phyloP scores from a whole-genome alignment of 202 grass and related monocot genomes.

The Tripidium arundinaceum region DNA sequence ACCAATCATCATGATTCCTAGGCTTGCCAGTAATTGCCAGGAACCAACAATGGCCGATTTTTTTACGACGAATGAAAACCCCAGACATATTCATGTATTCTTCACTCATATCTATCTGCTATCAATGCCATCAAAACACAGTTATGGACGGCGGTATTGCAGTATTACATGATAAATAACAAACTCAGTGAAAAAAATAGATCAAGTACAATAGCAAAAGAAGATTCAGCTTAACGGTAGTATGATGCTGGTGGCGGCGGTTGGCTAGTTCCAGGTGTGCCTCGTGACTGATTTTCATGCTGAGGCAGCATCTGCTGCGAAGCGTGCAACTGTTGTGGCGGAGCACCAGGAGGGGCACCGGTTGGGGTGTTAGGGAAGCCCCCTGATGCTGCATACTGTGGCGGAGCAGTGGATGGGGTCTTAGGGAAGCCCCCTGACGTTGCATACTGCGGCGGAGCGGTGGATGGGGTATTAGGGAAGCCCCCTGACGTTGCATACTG shows the following conservation, averaged over 20 bases:
- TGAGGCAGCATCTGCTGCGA: constrained; percentile 53
- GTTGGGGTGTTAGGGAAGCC: constrained; percentile 9
- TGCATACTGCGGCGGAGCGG: constrained; percentile 6
- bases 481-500: too few relatives aligned
- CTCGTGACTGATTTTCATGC: constrained; percentile 42
- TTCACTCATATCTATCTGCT: neutral
- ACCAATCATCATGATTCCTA: neutral
- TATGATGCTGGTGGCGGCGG: constrained; percentile 40
- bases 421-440: constrained; percentile 33
- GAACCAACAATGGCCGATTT: neutral
- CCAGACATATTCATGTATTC: neutral
- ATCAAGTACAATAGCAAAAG: neutral
- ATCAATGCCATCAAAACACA: constrained; percentile 6
- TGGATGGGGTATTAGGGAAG: too few relatives aligned
- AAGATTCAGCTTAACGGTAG: constrained; percentile 41
- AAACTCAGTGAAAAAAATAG: neutral
- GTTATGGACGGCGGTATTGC: neutral
- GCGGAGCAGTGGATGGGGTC: neutral
- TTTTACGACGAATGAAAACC: neutral
- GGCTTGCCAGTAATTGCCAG: neutral
- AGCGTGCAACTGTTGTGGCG: constrained; percentile 20
- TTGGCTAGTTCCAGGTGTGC: constrained; percentile 34
- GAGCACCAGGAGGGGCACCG: neutral
- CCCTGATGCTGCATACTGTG: constrained; percentile 41
- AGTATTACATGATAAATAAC: constrained; percentile 11